Evolutionary conservation across 108 stramenopile genomes (phyloP).

Genomic region (Nitzschia sp.): DNA sequence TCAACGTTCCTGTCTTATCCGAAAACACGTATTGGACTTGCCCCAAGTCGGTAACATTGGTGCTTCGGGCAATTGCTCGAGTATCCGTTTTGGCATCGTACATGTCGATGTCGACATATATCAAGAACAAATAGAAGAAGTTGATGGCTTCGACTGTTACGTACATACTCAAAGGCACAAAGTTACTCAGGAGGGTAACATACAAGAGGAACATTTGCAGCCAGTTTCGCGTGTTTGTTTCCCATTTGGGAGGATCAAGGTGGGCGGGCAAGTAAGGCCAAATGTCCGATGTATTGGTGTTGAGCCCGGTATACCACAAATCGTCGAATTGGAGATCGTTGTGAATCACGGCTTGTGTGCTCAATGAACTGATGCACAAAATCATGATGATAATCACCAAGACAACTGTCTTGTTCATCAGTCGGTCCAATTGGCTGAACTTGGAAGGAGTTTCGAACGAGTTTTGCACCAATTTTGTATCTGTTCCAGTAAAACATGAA

Average conservation of each 20-base stretch:
- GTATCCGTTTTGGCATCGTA: slow-evolving; percentile 89
- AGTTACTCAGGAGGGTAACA: slow-evolving; percentile 81
- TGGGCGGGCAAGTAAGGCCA: slow-evolving; percentile 79
- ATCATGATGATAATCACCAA: slow-evolving; percentile 85
- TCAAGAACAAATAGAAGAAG: slow-evolving; percentile 66
- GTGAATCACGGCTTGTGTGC: slow-evolving; percentile 36
- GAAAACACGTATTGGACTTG: slow-evolving; percentile 94
- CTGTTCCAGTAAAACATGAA: slow-evolving; percentile 92
- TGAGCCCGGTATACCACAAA: slow-evolving; percentile 67
- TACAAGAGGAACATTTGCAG: slow-evolving; percentile 74
- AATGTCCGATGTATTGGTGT: slow-evolving; percentile 39
- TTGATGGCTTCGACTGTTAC: slow-evolving; percentile 82
- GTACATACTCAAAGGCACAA: slow-evolving; percentile 90
- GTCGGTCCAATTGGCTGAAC: slow-evolving; percentile 84
- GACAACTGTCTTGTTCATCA: slow-evolving; percentile 78
- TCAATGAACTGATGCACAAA: slow-evolving; percentile 49
- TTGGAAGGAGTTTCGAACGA: slow-evolving; percentile 89
- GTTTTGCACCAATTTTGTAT: slow-evolving; percentile 93
- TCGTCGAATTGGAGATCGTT: slow-evolving; percentile 44
- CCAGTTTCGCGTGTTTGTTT: slow-evolving; percentile 48
- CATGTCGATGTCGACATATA: slow-evolving; percentile 86
- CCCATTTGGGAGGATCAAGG: slow-evolving; percentile 55
- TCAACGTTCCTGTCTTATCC: slow-evolving; percentile 96
- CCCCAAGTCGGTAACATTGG: slow-evolving; percentile 90
- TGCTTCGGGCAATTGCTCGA: slow-evolving; percentile 79